These are phyloP conservation scores for Podosphaera aphanis DNA, from an alignment of 2,329 filamentous ascomycete species.

Conservation along the genomic window DNA sequence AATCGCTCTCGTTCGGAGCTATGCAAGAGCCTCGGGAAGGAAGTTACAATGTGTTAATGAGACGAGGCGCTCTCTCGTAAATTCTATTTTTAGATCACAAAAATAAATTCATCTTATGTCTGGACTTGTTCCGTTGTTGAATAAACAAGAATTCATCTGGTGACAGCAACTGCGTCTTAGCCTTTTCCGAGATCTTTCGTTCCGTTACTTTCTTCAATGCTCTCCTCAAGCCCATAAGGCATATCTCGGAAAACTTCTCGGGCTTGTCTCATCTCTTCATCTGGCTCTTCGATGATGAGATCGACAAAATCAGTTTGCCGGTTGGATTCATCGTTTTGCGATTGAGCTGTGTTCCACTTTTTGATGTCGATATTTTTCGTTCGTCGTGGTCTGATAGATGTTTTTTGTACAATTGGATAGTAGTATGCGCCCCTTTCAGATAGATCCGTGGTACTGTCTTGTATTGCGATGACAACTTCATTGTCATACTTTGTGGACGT, in stretches of 20 bases:
- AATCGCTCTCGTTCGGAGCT: no score
- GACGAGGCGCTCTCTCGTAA: no score
- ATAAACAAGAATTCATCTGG: no score
- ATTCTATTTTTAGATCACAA: no score
- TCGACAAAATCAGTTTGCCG: constrained; percentile 25
- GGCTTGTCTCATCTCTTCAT: constrained; percentile 26
- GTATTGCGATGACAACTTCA: constrained; percentile 35
- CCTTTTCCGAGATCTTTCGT: no score
- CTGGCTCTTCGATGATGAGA: constrained; percentile 30
- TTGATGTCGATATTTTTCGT: constrained; percentile 35
- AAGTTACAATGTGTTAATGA: no score
- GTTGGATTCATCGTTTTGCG: constrained; percentile 20
- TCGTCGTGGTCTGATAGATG: constrained; percentile 36
- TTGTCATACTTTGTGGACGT: constrained; percentile 34
- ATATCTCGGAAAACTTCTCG: constrained; percentile 26
- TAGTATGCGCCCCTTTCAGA: constrained; percentile 38
- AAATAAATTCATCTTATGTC: no score
- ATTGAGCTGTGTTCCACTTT: constrained; percentile 5
- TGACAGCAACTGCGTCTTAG: no score
- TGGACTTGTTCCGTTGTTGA: no score
- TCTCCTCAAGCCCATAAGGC: constrained; percentile 9
- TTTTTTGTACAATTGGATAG: constrained; percentile 44
- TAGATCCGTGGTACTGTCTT: constrained; percentile 27
- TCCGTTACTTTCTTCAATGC: no score
- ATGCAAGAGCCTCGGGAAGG: no score